Conservation (phyloP, 1,139 yeast genomes). For the Protomyces lactucae-debilis region DNA sequence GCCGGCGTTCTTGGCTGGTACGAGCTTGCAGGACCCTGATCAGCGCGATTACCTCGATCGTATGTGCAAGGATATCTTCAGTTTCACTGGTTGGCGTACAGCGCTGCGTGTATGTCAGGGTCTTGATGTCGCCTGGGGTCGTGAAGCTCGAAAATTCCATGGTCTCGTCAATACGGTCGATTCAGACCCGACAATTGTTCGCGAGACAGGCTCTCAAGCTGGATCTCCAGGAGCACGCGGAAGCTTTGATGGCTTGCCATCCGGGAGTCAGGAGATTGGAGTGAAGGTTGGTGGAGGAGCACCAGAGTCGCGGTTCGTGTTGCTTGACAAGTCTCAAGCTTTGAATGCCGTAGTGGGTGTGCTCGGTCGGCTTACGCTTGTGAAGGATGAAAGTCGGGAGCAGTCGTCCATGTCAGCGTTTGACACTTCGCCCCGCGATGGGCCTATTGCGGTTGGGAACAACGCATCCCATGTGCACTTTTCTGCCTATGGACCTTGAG, state of each 20-base stretch:
- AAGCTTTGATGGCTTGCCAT: neutral
- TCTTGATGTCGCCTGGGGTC: constrained; percentile 18
- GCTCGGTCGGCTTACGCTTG: neutral
- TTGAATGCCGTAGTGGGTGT: constrained; percentile 11
- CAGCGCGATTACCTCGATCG: constrained; percentile 21
- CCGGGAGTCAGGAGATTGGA: neutral
- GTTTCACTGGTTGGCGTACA: constrained; percentile 20
- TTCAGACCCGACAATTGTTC: neutral
- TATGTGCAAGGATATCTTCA: constrained; percentile 8
- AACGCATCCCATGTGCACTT: too few relatives aligned
- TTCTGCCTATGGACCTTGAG: too few relatives aligned
- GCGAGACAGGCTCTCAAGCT: neutral
- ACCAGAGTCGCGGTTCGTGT: neutral
- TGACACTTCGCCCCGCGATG: too few relatives aligned
- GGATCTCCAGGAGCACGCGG: neutral
- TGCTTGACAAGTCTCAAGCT: constrained; percentile 7
- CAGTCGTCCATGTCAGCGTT: neutral
- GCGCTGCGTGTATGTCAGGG: constrained; percentile 17
- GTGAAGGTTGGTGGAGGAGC: neutral
- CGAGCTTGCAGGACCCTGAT: neutral
- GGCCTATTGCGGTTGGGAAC: too few relatives aligned
- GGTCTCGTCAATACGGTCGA: constrained; percentile 2
- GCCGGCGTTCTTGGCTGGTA: constrained; percentile 15
- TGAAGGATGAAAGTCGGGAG: neutral
- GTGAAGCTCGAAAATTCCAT: neutral